These are phyloP conservation scores for Euphorbia peplus DNA, from an alignment of 345 rosid genomes.

Conservation along the genomic window DNA sequence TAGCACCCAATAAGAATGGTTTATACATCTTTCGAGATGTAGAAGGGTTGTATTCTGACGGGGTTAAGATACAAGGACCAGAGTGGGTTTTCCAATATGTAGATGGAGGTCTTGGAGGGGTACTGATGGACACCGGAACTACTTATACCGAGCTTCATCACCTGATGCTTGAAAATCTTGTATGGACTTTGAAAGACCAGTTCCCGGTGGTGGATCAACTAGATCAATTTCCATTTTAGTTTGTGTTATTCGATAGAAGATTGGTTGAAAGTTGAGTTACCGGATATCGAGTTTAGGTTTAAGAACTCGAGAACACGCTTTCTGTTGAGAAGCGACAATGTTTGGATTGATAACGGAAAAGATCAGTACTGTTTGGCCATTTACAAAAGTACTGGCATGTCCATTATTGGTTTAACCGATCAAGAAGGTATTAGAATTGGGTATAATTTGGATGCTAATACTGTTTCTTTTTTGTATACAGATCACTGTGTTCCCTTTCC, in stretches of 20 bases:
- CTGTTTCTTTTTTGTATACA: not conserved
- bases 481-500: not conserved
- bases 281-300: not conserved
- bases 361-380: not conserved
- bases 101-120: not conserved
- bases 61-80: not conserved
- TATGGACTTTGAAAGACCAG: not conserved
- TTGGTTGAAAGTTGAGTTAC: not conserved
- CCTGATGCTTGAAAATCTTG: not conserved
- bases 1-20: not conserved
- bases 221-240: not conserved
- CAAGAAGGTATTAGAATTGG: not conserved
- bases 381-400: not conserved
- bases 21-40: not conserved
- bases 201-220: not conserved
- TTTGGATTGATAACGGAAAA: not conserved
- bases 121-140: slow-evolving; percentile 1
- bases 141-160: not conserved
- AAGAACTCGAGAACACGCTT: not conserved
- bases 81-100: not conserved
- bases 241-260: not conserved
- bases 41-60: not conserved
- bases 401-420: not conserved
- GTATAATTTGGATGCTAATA: not conserved
- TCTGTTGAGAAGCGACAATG: not conserved